phyloP scores from a whole-genome alignment of 2,329 filamentous ascomycete species.

The Lachnellula subtilissima region DNA sequence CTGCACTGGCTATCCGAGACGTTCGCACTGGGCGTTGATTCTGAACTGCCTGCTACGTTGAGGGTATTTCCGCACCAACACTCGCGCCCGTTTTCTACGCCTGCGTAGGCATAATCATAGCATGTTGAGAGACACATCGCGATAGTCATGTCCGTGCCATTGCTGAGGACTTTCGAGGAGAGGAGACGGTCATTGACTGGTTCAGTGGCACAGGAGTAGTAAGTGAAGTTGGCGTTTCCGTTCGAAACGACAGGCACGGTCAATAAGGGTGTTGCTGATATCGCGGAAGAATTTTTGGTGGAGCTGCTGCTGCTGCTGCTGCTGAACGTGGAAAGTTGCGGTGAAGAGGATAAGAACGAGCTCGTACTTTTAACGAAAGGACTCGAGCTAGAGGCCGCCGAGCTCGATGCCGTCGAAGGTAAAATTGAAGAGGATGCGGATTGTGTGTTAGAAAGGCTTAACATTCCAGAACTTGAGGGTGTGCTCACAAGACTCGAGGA shows the following conservation, averaged over 20 bases:
- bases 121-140: conserved; percentile 30
- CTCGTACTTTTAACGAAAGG: neutral
- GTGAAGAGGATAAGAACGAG: neutral
- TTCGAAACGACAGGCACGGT: conserved; percentile 20
- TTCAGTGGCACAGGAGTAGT: conserved; percentile 27
- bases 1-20: conserved; percentile 10
- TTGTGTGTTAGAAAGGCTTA: neutral
- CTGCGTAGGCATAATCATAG: conserved; percentile 33
- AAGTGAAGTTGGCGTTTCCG: conserved; percentile 29
- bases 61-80: conserved; percentile 37
- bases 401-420: neutral
- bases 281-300: conserved; percentile 11
- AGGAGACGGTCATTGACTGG: conserved; percentile 22
- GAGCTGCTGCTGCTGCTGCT: conserved; percentile 5
- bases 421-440: neutral
- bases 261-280: conserved; percentile 9
- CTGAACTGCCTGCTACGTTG: conserved; percentile 8
- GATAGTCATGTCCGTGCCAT: conserved; percentile 31
- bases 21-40: conserved; percentile 9
- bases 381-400: neutral
- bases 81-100: conserved; percentile 36
- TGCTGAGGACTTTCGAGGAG: conserved; percentile 16
- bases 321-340: neutral
- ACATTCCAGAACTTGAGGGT: neutral
- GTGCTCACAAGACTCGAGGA: neutral